Evolutionary conservation across 805 yeast species (phyloP), one percentile per base, ranked within the genome.

Genomic region (Hanseniaspora valbyensis): DNA sequence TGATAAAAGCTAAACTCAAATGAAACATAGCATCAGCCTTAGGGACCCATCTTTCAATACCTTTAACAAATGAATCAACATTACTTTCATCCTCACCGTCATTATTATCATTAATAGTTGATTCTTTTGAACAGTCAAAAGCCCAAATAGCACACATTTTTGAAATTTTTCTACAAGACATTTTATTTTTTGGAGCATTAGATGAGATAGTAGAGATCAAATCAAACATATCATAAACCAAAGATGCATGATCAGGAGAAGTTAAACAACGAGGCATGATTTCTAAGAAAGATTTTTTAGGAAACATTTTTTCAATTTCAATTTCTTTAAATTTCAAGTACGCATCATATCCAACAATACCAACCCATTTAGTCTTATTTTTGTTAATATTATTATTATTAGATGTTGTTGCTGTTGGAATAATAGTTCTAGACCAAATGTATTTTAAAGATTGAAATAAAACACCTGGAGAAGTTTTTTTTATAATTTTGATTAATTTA

Each of bases 101-200:
- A 1, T 44, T n/a, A n/a, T n/a, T n/a, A n/a, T n/a, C n/a, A n/a
- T n/a, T n/a, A n/a, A n/a, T n/a, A n/a, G n/a, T n/a, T n/a, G n/a
- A n/a, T n/a, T n/a, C n/a, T n/a, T n/a, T 36, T 3, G 55, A 49
- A 16, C 56, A 58, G 44, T 78, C 75, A 59, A 88, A 88, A 0
- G 95, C 96, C 95, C 95, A 88, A 22, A 85, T 66, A 7, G 90
- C 89, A 36, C 90, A 81, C 78, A 88, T 74, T 56, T 83, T 80
- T 12, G 92, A 73, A 16, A 88, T 73, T 60, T 85, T 86, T 43
- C 88, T 72, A 0, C 92, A 94, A 59, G 84, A 78, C 71, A 88
- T 67, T 59, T 82, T 78, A 59, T 87, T 86, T 38, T 78, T 76
- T 57, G 79, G 82, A 2, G 94, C 78, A 64, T 86, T 83, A 9